These are phyloP conservation scores for Malassezia furfur DNA, from an alignment of 1,284 basidiomycete species.

Conservation along the genomic window DNA sequence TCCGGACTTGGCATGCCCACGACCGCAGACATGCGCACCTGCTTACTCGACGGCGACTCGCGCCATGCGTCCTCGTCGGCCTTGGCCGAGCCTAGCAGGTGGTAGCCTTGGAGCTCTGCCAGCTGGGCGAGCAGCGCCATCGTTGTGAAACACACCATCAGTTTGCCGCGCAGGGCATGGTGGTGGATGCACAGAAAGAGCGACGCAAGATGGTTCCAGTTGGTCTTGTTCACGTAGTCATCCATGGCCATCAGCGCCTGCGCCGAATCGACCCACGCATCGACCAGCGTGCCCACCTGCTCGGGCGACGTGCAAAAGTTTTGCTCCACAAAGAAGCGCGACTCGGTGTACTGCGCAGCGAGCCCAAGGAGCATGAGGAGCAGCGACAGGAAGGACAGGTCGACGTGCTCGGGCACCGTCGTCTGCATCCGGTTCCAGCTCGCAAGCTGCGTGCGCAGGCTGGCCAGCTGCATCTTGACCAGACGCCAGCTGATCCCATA, in stretches of 20 bases:
- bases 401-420: slow-evolving; percentile 25
- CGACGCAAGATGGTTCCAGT: slow-evolving; percentile 31
- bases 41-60: slow-evolving; percentile 19
- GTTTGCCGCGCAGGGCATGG: slow-evolving; percentile 13
- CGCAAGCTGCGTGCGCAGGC: slow-evolving; percentile 32
- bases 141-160: slow-evolving; percentile 16
- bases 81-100: slow-evolving; percentile 23
- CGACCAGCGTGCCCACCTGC: slow-evolving; percentile 25
- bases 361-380: slow-evolving; percentile 32
- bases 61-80: slow-evolving; percentile 24
- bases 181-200: slow-evolving; percentile 22
- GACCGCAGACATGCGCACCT: slow-evolving; percentile 24
- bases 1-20: slow-evolving; percentile 1
- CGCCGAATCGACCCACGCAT: slow-evolving; percentile 30
- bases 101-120: slow-evolving; percentile 24
- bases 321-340: slow-evolving; percentile 30
- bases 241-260: slow-evolving; percentile 29
- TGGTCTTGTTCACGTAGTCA: slow-evolving; percentile 29
- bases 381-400: slow-evolving; percentile 30
- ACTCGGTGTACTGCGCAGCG: slow-evolving; percentile 28
- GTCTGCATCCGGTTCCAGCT: slow-evolving; percentile 34
- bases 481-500: slow-evolving; percentile 37
- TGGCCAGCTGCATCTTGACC: slow-evolving; percentile 31
- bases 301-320: slow-evolving; percentile 27
- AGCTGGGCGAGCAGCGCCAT: slow-evolving; percentile 13